These are phyloP conservation scores for Pleurotus platypus DNA, from an alignment of 768 basidiomycete species.

Conservation along the genomic window DNA sequence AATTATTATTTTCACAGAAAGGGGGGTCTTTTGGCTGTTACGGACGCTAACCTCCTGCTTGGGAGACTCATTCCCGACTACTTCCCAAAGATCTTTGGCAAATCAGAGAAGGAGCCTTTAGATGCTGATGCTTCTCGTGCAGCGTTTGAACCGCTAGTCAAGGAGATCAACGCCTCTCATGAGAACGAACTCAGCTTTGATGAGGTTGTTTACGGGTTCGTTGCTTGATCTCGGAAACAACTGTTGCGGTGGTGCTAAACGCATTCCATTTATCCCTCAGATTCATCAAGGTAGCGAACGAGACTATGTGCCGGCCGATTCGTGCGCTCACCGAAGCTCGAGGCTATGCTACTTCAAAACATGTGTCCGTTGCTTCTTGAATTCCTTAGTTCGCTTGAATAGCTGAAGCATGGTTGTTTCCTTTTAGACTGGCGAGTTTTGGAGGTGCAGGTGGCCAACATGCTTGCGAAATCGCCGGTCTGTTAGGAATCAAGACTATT, in stretches of 20 bases:
- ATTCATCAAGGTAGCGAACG: conserved; percentile 94
- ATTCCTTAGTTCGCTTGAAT: not conserved
- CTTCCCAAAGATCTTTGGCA: conserved; percentile 95
- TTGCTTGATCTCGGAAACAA: conserved; percentile 1
- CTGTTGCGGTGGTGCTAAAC: too few relatives aligned
- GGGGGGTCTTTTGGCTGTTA: conserved; percentile 87
- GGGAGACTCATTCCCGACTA: conserved; percentile 86
- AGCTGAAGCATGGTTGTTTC: not conserved
- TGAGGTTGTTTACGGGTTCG: conserved; percentile 86
- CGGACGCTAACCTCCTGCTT: conserved; percentile 88
- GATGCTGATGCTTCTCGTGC: conserved; percentile 67
- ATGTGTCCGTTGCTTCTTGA: conserved; percentile 40
- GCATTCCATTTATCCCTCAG: conserved; percentile 30
- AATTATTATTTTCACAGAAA: conserved; percentile 46
- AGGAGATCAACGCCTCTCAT: conserved; percentile 66
- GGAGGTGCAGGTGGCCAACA: conserved; percentile 92
- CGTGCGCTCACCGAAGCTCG: conserved; percentile 87
- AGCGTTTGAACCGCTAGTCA: conserved; percentile 65
- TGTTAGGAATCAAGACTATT: conserved; percentile 85
- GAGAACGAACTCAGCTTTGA: conserved; percentile 63
- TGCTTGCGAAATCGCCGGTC: conserved; percentile 85
- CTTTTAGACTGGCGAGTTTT: conserved; percentile 73
- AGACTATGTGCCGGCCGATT: conserved; percentile 94
- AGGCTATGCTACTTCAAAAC: conserved; percentile 78
- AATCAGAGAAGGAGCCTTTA: conserved; percentile 79